Base-by-base conservation (phyloP, 768 basidiomycete species). In the Kockovaella imperatae region DNA sequence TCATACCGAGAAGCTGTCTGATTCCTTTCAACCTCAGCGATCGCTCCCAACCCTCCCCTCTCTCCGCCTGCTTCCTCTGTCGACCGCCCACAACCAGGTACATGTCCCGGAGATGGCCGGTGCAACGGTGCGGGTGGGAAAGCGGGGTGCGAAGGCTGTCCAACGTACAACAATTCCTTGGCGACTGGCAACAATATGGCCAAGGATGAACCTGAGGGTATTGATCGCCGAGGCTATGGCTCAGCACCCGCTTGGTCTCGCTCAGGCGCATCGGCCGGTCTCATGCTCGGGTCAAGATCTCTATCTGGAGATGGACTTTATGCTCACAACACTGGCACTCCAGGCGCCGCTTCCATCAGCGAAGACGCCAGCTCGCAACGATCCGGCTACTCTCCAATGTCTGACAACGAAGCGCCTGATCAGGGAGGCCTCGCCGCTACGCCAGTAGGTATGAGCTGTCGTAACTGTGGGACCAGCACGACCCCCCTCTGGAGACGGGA, bases 91-190 rank as follows among this genome's bases (percentile, higher is more conserved):
- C 50, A 61, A 2, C 54, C 63, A 2, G 74, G 74, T 1, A 91
- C 91, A n/a, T 99, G 95, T 72, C 95, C 95, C 3, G 95, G 95
- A 49, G 95, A 96, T 74, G 95, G 95, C 28, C 80, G 87, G 59
- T 99, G 95, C 74, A 88, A 99, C 73, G 95, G 95, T 57, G 91
- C 87, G 11, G 95, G 95, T 61, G 95, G 95, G 45, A 82, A 88
- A 56, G 81, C 80, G 51, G 83, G 87, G 54, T 99, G 95, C 72
- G 80, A 83, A 56, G 95, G 95, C 36, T 99, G 95, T 71, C 95
- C 95, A 11, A 91, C 93, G 26, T 89, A 82, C 74, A 99, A 96
- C 76, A 99, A 99, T 28, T 42, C 40, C 18, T 11, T 42, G 10
- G 40, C 40, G 20, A 26, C 40, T 11, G 40, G 7, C 21, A 10